Percentiles rank a stretch among this genome's conserved stretches.
Conservation (phyloP, 139 green algal species). For the Chlorella sorokiniana region DNA sequence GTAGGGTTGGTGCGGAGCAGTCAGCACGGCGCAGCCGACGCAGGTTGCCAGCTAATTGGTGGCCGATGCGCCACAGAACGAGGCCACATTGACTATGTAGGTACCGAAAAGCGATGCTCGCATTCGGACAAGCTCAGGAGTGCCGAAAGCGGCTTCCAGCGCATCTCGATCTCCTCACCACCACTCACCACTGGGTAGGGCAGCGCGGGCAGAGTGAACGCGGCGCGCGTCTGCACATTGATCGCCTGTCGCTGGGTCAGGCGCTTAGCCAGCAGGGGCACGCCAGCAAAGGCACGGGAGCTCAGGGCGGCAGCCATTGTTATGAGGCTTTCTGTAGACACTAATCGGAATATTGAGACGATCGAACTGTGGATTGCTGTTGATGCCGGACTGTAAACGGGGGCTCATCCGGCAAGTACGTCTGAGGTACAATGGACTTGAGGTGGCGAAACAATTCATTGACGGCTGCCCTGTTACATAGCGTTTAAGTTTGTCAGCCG, state of each 20-base stretch:
- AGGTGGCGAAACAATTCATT: too few species aligned
- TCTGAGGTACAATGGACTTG: too few species aligned
- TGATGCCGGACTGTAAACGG: too few species aligned
- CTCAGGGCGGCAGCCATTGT: conserved; percentile 13
- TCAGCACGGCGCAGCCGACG: neutral
- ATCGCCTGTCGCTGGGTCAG: conserved; percentile 1
- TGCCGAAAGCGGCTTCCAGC: too few species aligned
- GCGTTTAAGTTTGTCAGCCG: too few species aligned
- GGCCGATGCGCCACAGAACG: neutral
- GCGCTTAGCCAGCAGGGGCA: neutral
- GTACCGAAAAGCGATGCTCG: too few species aligned
- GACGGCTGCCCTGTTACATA: too few species aligned
- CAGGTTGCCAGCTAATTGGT: neutral
- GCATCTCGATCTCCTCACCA: neutral
- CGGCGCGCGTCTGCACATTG: conserved; percentile 7
- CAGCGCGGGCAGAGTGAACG: conserved; percentile 49
- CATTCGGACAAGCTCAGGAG: too few species aligned
- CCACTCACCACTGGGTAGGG: conserved; percentile 50
- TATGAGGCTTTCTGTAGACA: neutral
- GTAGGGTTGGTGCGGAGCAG: neutral
- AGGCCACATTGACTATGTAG: too few species aligned
- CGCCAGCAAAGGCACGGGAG: conserved; percentile 15
- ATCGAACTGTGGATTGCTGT: too few species aligned
- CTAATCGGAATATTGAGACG: too few species aligned
- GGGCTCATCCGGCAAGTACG: too few species aligned